These are phyloP conservation scores for Aspergillus mulundensis DNA, from an alignment of 495 filamentous ascomycete genomes.

Conservation along the genomic window DNA sequence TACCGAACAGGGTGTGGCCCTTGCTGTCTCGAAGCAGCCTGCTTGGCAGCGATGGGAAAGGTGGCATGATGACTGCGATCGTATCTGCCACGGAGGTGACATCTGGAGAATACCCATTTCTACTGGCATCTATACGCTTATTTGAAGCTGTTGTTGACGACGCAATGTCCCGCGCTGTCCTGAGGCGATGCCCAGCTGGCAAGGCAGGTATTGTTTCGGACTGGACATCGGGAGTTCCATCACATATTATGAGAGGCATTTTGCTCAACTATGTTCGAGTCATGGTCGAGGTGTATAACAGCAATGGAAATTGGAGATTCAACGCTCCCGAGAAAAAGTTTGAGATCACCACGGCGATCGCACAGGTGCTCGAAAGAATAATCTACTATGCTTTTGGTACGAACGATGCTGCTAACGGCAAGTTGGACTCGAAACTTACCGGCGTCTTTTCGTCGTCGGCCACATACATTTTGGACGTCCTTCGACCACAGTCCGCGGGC, in stretches of 20 bases:
- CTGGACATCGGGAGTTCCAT: conserved; percentile 66
- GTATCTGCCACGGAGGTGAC: conserved; percentile 72
- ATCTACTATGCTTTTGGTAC: conserved; percentile 68
- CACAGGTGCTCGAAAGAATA: conserved; percentile 64
- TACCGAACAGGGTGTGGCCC: conserved; percentile 82
- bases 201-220: conserved; percentile 52
- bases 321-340: conserved; percentile 60
- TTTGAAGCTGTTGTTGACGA: conserved; percentile 75
- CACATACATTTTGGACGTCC: conserved; percentile 67
- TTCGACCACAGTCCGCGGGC: conserved; percentile 63
- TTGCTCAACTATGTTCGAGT: conserved; percentile 66
- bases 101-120: conserved; percentile 69
- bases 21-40: conserved; percentile 76
- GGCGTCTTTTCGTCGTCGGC: conserved; percentile 65
- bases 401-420: conserved; percentile 49
- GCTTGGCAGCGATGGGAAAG: conserved; percentile 65
- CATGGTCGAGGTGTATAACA: conserved; percentile 77
- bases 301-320: conserved; percentile 79
- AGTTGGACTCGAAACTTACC: conserved; percentile 55
- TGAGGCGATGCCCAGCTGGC: conserved; percentile 56
- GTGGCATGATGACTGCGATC: conserved; percentile 68
- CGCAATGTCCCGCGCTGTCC: conserved; percentile 64
- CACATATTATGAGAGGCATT: conserved; percentile 70
- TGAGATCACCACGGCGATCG: conserved; percentile 55
- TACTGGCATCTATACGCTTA: conserved; percentile 64